Percentiles rank a stretch among this genome's conserved stretches.
These are phyloP conservation scores for Penicillium ochrochloron DNA, from an alignment of 495 filamentous ascomycete genomes.

Conservation along the genomic window DNA sequence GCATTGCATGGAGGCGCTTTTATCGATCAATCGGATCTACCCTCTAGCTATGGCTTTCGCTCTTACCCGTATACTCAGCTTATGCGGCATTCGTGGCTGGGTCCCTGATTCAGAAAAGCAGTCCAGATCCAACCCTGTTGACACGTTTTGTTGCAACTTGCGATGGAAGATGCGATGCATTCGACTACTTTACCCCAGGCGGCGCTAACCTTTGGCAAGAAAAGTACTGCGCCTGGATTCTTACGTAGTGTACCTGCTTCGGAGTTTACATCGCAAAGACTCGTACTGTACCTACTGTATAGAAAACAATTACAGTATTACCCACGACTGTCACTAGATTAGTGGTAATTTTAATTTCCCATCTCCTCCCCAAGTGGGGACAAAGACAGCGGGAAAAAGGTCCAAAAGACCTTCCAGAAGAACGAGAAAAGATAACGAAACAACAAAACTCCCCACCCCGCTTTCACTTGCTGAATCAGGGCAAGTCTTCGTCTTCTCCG, in stretches of 20 bases:
- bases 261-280: background rate
- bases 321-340: background rate
- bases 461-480: background rate
- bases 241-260: background rate
- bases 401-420: background rate
- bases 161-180: background rate
- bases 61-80: background rate
- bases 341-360: conserved; percentile 5
- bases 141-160: background rate
- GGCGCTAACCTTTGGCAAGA: background rate
- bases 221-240: conserved; percentile 7
- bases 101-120: background rate
- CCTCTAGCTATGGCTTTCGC: no score
- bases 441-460: background rate
- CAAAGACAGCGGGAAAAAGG: background rate
- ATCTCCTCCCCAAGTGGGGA: background rate
- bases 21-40: conserved; percentile 10
- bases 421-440: background rate
- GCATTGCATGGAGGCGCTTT: background rate
- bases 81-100: background rate
- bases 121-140: background rate
- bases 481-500: background rate
- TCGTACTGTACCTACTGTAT: background rate
- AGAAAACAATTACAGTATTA: no score
- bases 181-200: background rate